phyloP scores from a whole-genome alignment of 164 flowering plant species.

The Liriodendron chinense region DNA sequence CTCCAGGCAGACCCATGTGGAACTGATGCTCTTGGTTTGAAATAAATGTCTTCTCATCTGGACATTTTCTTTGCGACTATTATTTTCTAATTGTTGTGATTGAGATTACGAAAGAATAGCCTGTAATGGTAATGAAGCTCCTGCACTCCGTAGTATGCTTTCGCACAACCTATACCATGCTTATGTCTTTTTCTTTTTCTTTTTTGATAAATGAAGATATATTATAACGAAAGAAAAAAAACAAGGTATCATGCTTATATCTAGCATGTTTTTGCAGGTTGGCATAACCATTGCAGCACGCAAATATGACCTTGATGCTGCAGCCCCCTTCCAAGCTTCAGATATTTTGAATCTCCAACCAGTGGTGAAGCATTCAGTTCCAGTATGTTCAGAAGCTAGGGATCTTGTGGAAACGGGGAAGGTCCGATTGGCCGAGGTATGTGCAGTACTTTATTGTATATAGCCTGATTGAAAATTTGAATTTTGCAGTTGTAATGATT shows the following conservation, averaged over 20 bases:
- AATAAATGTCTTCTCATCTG: not conserved
- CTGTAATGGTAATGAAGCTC: not conserved
- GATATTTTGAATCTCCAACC: slow-evolving; percentile 88
- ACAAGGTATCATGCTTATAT: not conserved
- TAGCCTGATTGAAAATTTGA: not conserved
- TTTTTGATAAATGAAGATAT: too few relatives aligned
- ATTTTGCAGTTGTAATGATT: not conserved
- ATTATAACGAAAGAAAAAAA: too few relatives aligned
- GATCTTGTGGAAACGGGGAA: slow-evolving; percentile 94
- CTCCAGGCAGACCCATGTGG: too few relatives aligned
- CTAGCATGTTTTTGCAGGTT: slow-evolving; percentile 41
- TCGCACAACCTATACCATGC: not conserved
- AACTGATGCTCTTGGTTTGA: not conserved
- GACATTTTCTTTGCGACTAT: not conserved
- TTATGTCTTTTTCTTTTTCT: not conserved
- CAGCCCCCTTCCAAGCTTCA: slow-evolving; percentile 64
- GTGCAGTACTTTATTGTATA: not conserved
- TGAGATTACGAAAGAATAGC: not conserved
- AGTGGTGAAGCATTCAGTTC: slow-evolving; percentile 91
- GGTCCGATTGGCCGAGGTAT: slow-evolving; percentile 86
- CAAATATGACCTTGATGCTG: slow-evolving; percentile 67
- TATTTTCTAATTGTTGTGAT: too few relatives aligned
- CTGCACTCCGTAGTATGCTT: not conserved
- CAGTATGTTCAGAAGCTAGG: slow-evolving; percentile 89
- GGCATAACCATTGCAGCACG: slow-evolving; percentile 79